These are phyloP conservation scores for Podospora didyma DNA, from an alignment of 495 filamentous ascomycete genomes.

Conservation along the genomic window DNA sequence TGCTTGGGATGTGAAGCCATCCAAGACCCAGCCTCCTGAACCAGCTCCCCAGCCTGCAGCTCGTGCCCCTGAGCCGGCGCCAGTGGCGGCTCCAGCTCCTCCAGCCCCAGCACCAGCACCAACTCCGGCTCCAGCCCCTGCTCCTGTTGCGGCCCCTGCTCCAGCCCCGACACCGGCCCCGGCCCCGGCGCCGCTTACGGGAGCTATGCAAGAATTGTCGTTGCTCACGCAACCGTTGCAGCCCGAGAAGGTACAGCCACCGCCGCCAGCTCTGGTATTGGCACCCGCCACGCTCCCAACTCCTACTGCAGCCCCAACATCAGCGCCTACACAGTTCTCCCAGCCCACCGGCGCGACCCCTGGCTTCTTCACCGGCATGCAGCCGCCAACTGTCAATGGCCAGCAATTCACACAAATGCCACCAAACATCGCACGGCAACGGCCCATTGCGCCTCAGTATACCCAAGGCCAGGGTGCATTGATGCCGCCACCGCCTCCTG, in stretches of 20 bases:
- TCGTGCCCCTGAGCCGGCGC: constrained; percentile 37
- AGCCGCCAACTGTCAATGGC: constrained; percentile 33
- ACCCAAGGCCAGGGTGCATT: constrained; percentile 55
- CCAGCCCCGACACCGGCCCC: constrained; percentile 34
- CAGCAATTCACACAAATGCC: constrained; percentile 33
- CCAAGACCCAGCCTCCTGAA: constrained; percentile 52
- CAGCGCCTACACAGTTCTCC: constrained; percentile 41
- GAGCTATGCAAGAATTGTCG: constrained; percentile 75
- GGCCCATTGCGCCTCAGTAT: constrained; percentile 67
- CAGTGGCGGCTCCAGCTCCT: constrained; percentile 31
- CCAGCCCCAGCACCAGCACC: constrained; percentile 41
- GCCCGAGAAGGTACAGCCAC: constrained; percentile 60
- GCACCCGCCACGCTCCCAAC: constrained; percentile 31
- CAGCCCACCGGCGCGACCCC: constrained; percentile 52
- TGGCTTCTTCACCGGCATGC: constrained; percentile 44
- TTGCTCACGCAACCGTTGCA: constrained; percentile 71
- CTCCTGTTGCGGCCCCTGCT: constrained; percentile 31
- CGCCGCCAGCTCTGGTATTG: constrained; percentile 28
- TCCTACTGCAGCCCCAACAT: constrained; percentile 34
- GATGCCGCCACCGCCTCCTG: constrained; percentile 77
- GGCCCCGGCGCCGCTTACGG: constrained; percentile 50
- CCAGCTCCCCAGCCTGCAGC: constrained; percentile 30
- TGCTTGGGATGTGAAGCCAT: constrained; percentile 95
- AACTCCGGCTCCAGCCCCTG: constrained; percentile 24
- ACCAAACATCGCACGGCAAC: constrained; percentile 53